Evolutionary conservation across 352 stramenopile genomes (phyloP).

Genomic region (Vaucheria bursata): DNA sequence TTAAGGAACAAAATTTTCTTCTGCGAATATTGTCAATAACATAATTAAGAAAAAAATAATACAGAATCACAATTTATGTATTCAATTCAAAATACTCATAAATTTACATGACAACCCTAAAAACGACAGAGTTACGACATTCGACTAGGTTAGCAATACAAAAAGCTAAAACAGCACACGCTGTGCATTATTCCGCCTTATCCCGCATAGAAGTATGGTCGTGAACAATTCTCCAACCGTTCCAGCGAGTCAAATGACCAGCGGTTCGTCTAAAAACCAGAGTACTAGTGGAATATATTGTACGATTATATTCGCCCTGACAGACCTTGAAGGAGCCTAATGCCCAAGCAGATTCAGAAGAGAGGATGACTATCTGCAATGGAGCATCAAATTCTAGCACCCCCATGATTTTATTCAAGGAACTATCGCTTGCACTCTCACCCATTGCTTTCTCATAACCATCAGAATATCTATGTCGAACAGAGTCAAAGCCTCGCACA

Average conservation of each 20-base stretch:
- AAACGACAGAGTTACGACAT: too few relatives aligned
- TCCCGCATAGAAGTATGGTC: background rate
- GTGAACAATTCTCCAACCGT: background rate
- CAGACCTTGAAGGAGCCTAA: background rate
- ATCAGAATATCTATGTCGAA: background rate
- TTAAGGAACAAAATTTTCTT: too few relatives aligned
- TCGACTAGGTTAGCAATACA: too few relatives aligned
- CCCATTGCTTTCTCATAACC: background rate
- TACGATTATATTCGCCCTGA: background rate
- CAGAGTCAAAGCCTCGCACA: background rate
- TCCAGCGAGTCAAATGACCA: background rate
- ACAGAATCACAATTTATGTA: too few relatives aligned
- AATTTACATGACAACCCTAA: too few relatives aligned
- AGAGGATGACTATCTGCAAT: background rate
- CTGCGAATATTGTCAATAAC: too few relatives aligned
- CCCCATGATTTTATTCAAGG: background rate
- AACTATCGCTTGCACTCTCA: background rate
- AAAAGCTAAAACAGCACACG: too few relatives aligned
- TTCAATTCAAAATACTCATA: too few relatives aligned
- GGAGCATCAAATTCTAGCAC: background rate
- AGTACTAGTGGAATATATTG: background rate
- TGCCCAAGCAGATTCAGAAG: background rate
- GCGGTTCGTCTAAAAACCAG: constrained; percentile 5
- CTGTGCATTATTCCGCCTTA: too few relatives aligned
- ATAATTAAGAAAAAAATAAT: too few relatives aligned